Conservation (phyloP, 2,329 filamentous ascomycete species). For the Akanthomyces muscarius region DNA sequence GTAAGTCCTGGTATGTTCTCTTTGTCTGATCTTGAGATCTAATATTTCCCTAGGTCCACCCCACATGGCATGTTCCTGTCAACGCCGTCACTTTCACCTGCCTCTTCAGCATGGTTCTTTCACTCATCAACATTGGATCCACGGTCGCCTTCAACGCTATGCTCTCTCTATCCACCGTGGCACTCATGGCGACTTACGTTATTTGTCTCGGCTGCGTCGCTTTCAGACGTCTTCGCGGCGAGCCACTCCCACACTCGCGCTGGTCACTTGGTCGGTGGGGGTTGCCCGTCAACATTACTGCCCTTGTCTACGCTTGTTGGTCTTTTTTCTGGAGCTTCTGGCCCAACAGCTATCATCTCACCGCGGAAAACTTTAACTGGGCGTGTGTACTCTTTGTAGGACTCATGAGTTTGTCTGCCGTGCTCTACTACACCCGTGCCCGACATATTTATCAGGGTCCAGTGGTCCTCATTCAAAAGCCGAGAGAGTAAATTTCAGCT, state of each 20-base stretch:
- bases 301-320: slow-evolving; percentile 17
- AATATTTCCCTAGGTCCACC: slow-evolving; percentile 6
- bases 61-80: slow-evolving; percentile 15
- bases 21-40: background rate
- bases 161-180: slow-evolving; percentile 20
- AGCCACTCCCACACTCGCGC: slow-evolving; percentile 18
- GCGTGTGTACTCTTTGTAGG: slow-evolving; percentile 16
- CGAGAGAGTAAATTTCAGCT: background rate
- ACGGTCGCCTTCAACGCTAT: slow-evolving; percentile 22
- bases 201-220: slow-evolving; percentile 21
- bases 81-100: slow-evolving; percentile 20
- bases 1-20: background rate
- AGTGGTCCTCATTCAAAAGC: background rate
- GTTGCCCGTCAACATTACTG: slow-evolving; percentile 17
- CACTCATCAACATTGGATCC: slow-evolving; percentile 20
- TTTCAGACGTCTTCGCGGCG: slow-evolving; percentile 15
- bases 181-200: slow-evolving; percentile 20
- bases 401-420: slow-evolving; percentile 7
- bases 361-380: slow-evolving; percentile 20
- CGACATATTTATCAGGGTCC: slow-evolving; percentile 9
- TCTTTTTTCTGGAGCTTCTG: slow-evolving; percentile 22
- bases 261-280: slow-evolving; percentile 21
- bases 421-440: slow-evolving; percentile 6
- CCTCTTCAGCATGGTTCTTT: slow-evolving; percentile 13
- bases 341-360: slow-evolving; percentile 19